Base-by-base conservation (phyloP, 2,329 filamentous ascomycete species). In the Arthroderma sp. region DNA sequence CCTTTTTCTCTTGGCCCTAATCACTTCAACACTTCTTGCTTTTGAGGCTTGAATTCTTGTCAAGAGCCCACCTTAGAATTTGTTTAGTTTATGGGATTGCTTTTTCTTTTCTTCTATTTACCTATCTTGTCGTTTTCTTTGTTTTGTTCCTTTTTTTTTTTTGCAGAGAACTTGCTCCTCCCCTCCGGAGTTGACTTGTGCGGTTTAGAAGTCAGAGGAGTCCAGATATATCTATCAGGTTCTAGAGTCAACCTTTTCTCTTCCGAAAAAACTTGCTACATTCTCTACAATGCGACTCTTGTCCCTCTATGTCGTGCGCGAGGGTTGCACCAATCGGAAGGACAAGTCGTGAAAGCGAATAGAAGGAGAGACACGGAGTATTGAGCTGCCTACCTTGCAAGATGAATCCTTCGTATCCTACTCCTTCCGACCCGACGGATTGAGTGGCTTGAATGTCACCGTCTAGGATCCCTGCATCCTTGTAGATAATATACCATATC, bases 361-460 rank as follows among this genome's bases (percentile, higher is more conserved):
- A 31, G 28, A 31, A 7, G 4, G 28, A 31, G 28, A 7, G 28
- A 1, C 17, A 11, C 47, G 7, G 31, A 33, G 23, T 35, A 33
- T 19, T 35, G 11, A 52, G n/a, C 21, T 23, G 21, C 54, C 35
- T 39, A 28, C 47, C 9, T 39, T n/a, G n/a, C n/a, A n/a, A n/a
- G n/a, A n/a, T n/a, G n/a, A 2, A 31, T 49, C 44, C 51, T 19
- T 33, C 31, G 47, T 43, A 53, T 58, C 58, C 49, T 44, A 51
- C 57, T 58, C 17, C 44, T 25, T 33, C 28, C 37, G 2, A 17
- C 47, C 13, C 21, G 37, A 37, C 49, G 41, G 21, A 47, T n/a
- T 5, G 21, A 8, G 7, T 31, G 28, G 7, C 44, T 57, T 19
- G 17, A 31, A 44, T 38, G 38, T 56, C 37, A 4, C 28, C 28